phyloP scores from a whole-genome alignment of 805 yeast genomes.

The Suhomyces pyralidae region DNA sequence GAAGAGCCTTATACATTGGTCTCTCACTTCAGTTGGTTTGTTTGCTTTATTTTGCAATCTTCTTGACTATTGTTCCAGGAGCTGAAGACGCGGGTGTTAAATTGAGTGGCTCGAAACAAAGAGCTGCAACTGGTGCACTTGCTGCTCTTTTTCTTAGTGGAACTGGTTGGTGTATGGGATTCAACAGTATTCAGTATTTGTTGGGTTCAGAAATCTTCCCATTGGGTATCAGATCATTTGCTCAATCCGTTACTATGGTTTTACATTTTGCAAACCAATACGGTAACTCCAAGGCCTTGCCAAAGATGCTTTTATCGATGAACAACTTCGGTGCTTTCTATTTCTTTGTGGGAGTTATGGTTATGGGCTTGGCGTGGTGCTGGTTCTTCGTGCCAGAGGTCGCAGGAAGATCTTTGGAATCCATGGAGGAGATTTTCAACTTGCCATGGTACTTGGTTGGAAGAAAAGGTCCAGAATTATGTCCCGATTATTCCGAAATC shows the following conservation, averaged over 20 bases:
- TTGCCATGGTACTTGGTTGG: constrained; percentile 27
- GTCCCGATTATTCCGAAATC: constrained; percentile 26
- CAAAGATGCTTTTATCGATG: constrained; percentile 22
- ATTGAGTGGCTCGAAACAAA: constrained; percentile 12
- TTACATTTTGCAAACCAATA: constrained; percentile 26
- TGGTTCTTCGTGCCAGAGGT: constrained; percentile 26
- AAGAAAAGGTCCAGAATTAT: constrained; percentile 22
- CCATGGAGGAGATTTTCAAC: constrained; percentile 25
- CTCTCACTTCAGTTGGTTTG: constrained; percentile 16
- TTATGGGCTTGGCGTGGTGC: constrained; percentile 19
- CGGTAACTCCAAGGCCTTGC: constrained; percentile 26
- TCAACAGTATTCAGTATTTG: constrained; percentile 22
- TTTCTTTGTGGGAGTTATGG: constrained; percentile 19
- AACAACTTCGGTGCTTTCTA: constrained; percentile 21
- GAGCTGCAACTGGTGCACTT: constrained; percentile 19
- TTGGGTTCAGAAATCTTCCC: constrained; percentile 25
- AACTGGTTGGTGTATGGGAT: constrained; percentile 24
- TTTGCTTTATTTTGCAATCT: constrained; percentile 20
- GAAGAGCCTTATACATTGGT: constrained; percentile 20
- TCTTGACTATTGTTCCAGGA: constrained; percentile 20
- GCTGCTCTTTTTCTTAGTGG: constrained; percentile 24
- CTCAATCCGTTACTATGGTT: constrained; percentile 22
- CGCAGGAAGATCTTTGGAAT: constrained; percentile 24
- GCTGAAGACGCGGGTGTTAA: constrained; percentile 11
- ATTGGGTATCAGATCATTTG: constrained; percentile 22